Evolutionary conservation across 2,329 filamentous ascomycete species (phyloP).

Genomic region (Talaromyces sp.): DNA sequence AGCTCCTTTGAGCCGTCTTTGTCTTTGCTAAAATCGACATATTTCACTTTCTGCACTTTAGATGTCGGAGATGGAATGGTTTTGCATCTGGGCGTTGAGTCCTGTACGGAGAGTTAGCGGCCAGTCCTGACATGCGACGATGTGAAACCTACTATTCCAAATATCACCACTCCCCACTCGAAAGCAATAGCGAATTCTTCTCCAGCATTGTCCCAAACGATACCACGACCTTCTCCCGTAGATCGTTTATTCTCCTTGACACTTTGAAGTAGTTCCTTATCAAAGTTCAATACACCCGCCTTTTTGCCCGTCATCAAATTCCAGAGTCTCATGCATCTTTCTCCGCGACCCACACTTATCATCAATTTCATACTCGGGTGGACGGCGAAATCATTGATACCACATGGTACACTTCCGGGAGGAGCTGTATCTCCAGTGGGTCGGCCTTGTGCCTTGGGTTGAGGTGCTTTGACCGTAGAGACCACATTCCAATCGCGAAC

Average conservation of each 20-base stretch:
- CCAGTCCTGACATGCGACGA: slow-evolving; percentile 3
- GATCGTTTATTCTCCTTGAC: slow-evolving; percentile 74
- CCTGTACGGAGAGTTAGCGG: slow-evolving; percentile 38
- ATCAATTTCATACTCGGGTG: slow-evolving; percentile 97
- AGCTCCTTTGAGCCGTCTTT: slow-evolving; percentile 54
- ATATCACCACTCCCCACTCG: slow-evolving; percentile 79
- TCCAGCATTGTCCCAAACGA: slow-evolving; percentile 73
- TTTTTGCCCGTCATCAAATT: slow-evolving; percentile 96
- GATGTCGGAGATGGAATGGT: slow-evolving; percentile 66
- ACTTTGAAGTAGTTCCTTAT: slow-evolving; percentile 67
- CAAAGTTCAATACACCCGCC: slow-evolving; percentile 86
- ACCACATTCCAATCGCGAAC: slow-evolving; percentile 87
- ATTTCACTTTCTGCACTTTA: slow-evolving; percentile 81
- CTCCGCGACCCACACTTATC: slow-evolving; percentile 86
- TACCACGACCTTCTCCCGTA: slow-evolving; percentile 76
- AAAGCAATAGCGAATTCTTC: slow-evolving; percentile 89
- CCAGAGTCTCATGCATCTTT: slow-evolving; percentile 91
- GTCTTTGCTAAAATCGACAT: slow-evolving; percentile 54
- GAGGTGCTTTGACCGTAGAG: slow-evolving; percentile 83
- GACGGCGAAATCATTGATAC: slow-evolving; percentile 91
- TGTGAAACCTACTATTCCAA: slow-evolving; percentile 63
- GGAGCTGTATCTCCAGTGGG: slow-evolving; percentile 89
- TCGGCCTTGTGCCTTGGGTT: slow-evolving; percentile 73
- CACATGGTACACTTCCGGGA: slow-evolving; percentile 75
- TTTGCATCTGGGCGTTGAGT: slow-evolving; percentile 76